Conservation (phyloP, 805 yeast genomes). For the Cyberlindnera veronae region DNA sequence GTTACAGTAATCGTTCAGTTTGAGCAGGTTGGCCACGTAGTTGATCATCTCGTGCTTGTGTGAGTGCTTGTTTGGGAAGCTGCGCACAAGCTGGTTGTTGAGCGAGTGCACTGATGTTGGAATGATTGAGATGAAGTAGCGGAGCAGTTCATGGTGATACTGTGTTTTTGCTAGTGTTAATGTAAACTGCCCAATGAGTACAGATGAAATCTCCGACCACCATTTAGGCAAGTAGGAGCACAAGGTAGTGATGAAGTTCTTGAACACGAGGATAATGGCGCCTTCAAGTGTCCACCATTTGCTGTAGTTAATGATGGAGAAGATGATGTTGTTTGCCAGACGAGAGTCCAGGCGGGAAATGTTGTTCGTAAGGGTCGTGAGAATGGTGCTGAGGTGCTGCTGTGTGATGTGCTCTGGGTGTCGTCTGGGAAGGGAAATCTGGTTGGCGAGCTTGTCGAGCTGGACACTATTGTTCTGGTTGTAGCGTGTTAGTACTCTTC, state of each 20-base stretch:
- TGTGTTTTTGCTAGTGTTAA: slow-evolving; percentile 30
- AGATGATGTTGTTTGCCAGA: slow-evolving; percentile 49
- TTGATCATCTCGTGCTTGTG: slow-evolving; percentile 49
- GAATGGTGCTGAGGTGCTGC: slow-evolving; percentile 49
- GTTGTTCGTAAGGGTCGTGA: slow-evolving; percentile 59
- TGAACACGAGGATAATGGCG: slow-evolving; percentile 49
- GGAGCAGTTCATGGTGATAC: slow-evolving; percentile 63
- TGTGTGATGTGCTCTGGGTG: slow-evolving; percentile 53
- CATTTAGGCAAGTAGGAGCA: slow-evolving; percentile 87
- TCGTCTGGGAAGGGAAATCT: slow-evolving; percentile 49
- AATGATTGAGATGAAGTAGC: slow-evolving; percentile 61
- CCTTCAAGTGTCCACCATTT: slow-evolving; percentile 55
- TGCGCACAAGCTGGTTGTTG: slow-evolving; percentile 50
- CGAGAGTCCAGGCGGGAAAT: slow-evolving; percentile 56
- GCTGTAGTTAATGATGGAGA: slow-evolving; percentile 55
- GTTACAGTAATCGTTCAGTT: slow-evolving; percentile 61
- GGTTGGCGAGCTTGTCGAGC: slow-evolving; percentile 56
- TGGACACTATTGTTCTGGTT: slow-evolving; percentile 47
- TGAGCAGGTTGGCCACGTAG: slow-evolving; percentile 63
- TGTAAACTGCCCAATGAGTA: slow-evolving; percentile 61
- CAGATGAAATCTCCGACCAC: slow-evolving; percentile 77
- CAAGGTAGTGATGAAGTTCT: slow-evolving; percentile 70
- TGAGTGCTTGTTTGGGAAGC: slow-evolving; percentile 80
- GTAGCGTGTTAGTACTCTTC: slow-evolving; percentile 25
- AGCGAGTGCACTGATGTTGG: slow-evolving; percentile 78